These are phyloP conservation scores for Boletus calvinii DNA, from an alignment of 1,284 basidiomycete species.

Conservation along the genomic window DNA sequence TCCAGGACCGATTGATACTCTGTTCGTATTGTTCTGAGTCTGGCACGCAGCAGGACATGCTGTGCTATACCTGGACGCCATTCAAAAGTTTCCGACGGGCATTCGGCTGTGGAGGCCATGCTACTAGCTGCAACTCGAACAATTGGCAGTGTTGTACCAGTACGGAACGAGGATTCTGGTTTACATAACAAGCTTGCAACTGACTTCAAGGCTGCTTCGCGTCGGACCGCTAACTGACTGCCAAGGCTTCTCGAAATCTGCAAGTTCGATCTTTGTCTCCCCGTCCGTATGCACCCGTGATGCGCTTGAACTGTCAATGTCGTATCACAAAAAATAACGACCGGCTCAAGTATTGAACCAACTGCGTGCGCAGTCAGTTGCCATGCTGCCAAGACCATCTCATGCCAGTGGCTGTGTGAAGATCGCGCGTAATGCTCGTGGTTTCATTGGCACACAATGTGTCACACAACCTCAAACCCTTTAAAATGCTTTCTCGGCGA, in stretches of 20 bases:
- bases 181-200: background rate
- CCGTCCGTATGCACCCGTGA: too few species aligned
- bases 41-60: background rate
- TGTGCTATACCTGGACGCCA: constrained; percentile 47
- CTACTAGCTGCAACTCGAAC: background rate
- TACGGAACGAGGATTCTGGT: too few species aligned
- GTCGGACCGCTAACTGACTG: too few species aligned
- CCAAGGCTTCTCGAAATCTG: too few species aligned
- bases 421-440: background rate
- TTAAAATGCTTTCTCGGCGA: background rate
- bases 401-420: constrained; percentile 6
- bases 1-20: constrained; percentile 65
- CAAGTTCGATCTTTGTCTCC: too few species aligned
- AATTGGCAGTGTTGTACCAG: background rate
- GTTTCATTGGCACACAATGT: too few species aligned
- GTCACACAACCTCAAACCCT: background rate
- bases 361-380: too few species aligned
- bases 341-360: too few species aligned
- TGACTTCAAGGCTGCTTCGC: too few species aligned
- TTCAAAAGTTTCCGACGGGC: constrained; percentile 33
- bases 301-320: too few species aligned
- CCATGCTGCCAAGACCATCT: background rate
- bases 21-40: constrained; percentile 30
- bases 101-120: constrained; percentile 24
- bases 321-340: too few species aligned